Evolutionary conservation across 2,329 filamentous ascomycete species (phyloP).

Genomic region (Penicillium sp.): DNA sequence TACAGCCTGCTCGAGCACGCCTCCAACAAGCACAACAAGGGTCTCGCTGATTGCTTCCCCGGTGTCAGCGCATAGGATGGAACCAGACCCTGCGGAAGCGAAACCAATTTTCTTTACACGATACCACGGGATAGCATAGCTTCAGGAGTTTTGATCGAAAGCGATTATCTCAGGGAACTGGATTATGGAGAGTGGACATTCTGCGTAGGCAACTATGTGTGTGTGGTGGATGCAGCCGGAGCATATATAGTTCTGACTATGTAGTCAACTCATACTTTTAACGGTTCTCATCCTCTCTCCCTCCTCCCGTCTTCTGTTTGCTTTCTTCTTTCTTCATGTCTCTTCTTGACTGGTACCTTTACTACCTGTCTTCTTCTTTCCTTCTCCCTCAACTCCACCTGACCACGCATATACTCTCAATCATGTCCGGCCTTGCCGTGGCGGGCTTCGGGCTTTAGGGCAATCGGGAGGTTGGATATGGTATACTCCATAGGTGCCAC

Average conservation of each 20-base stretch:
- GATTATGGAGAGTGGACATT: conserved; percentile 1
- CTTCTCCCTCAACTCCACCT: no score
- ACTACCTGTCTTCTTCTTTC: no score
- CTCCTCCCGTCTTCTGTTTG: background rate
- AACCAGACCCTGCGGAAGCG: background rate
- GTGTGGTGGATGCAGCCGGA: background rate
- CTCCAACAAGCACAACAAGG: conserved; percentile 72
- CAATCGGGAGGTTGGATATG: no score
- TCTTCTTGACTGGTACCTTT: no score
- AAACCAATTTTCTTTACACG: conserved; percentile 6
- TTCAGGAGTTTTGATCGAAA: conserved; percentile 12
- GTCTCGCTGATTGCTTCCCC: conserved; percentile 68
- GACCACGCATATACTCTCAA: no score
- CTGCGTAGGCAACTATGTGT: background rate
- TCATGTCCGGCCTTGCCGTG: no score
- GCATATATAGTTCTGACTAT: background rate
- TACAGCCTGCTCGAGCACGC: conserved; percentile 63
- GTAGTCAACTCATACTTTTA: background rate
- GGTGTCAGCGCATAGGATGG: conserved; percentile 15
- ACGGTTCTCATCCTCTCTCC: conserved; percentile 1
- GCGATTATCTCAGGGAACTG: conserved; percentile 4
- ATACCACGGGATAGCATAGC: conserved; percentile 13
- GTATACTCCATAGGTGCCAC: no score
- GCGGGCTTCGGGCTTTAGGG: no score
- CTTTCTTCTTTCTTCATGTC: no score